Base-by-base conservation (phyloP, 306 rosid genomes). In the Trichosanthes cucumerina region DNA sequence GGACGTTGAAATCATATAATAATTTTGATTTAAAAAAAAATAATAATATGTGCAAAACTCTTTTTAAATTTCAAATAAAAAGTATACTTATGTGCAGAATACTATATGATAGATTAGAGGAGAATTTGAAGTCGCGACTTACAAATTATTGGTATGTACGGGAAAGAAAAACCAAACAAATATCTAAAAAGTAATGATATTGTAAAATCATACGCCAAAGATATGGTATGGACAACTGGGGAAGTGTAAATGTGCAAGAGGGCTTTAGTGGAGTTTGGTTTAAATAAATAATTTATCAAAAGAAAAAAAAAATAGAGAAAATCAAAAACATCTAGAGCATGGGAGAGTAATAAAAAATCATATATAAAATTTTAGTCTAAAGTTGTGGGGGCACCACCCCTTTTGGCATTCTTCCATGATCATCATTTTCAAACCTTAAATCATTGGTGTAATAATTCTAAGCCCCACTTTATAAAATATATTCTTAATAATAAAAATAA, bases 391-490 rank as follows among this genome's bases (percentile, higher is more conserved):
- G n/a, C 76, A 70, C 54, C 33, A 47, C 11, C 59, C 77, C 36
- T 36, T 69, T n/a, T 41, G 36, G 19, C 18, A 59, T 75, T 78
- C 70, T 14, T 60, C 68, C 68, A 60, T 58, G 7, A 24, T 77
- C 60, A 44, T 44, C 13, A 83, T 79, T 87, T 87, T 90, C 92
- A 86, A 87, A 79, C 53, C 56, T 59, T 80, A 81, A 82, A 88
- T 88, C 83, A 91, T 84, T 89, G 87, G 52, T 75, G 80, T 76
- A 85, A 86, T 83, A 80, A 85, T 78, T 81, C 78, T 41, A 43
- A 54, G 78, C 86, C 80, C 89, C 91, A 89, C 93, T 80, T 80
- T 60, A 64, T 71, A 28, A 33, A 63, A 38, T 7, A 64, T 79
- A n/a, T 54, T 69, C 83, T 7, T 56, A 58, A 43, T 31, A 31